Evolutionary conservation across 169 alveolate species (phyloP).

Genomic region (Perkinsus olseni): DNA sequence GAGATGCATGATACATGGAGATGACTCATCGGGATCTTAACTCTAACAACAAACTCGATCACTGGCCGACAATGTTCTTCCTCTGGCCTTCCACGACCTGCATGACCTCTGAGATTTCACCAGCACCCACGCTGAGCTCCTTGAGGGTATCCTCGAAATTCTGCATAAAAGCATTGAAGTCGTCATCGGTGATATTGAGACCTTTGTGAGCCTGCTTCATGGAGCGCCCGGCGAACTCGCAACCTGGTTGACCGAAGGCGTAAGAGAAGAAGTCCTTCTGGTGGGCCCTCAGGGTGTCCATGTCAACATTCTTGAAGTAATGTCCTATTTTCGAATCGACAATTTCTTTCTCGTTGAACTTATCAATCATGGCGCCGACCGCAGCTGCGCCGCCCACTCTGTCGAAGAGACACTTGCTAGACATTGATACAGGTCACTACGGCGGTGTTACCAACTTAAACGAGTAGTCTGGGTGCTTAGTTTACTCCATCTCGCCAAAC

Average conservation of each 20-base stretch:
- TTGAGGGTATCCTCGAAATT: neutral
- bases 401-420: neutral
- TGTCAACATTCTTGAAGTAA: neutral
- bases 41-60: neutral
- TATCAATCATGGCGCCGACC: neutral
- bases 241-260: neutral
- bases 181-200: neutral
- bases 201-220: neutral
- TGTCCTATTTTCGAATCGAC: neutral
- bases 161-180: neutral
- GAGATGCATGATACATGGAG: no score
- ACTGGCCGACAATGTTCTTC: neutral
- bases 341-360: neutral
- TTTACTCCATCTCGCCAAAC: no score
- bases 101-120: neutral
- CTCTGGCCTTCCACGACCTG: neutral
- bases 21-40: no score
- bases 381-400: neutral
- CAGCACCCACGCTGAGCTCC: neutral
- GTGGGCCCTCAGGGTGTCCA: neutral
- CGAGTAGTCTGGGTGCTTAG: neutral
- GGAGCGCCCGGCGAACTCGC: neutral
- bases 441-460: no score
- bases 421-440: no score
- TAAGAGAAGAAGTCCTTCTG: neutral